Evolutionary conservation across 2,329 filamentous ascomycete genomes (phyloP).

Genomic region (Diplocarpon mali): DNA sequence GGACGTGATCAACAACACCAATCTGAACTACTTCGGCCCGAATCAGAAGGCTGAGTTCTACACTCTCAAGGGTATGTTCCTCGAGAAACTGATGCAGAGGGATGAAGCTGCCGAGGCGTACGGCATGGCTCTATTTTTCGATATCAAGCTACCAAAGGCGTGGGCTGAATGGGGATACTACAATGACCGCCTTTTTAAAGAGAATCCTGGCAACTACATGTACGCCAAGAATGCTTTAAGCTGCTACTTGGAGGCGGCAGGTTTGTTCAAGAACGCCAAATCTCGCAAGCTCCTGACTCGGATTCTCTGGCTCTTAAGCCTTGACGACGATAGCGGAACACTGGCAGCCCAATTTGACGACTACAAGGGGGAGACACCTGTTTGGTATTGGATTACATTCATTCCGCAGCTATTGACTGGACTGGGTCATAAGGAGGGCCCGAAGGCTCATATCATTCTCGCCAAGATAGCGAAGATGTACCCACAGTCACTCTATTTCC

Average conservation of each 20-base stretch:
- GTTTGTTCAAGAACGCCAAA: slow-evolving; percentile 94
- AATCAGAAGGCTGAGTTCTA: slow-evolving; percentile 99
- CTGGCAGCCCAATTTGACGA: slow-evolving; percentile 84
- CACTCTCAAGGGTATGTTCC: slow-evolving; percentile 98
- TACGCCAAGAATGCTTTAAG: slow-evolving; percentile 86
- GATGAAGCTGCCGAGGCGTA: slow-evolving; percentile 90
- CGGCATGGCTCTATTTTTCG: slow-evolving; percentile 89
- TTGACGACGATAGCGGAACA: slow-evolving; percentile 78
- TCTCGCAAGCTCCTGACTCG: slow-evolving; percentile 86
- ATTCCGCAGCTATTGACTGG: slow-evolving; percentile 93
- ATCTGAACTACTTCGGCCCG: slow-evolving; percentile 93
- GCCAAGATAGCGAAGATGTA: slow-evolving; percentile 92
- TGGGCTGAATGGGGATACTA: slow-evolving; percentile 99
- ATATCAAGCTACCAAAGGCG: slow-evolving; percentile 88
- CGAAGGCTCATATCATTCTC: slow-evolving; percentile 74
- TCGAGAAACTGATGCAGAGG: slow-evolving; percentile 84
- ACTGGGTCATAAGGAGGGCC: slow-evolving; percentile 81
- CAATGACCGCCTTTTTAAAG: slow-evolving; percentile 93
- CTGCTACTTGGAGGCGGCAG: slow-evolving; percentile 91
- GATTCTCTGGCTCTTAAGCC: slow-evolving; percentile 88
- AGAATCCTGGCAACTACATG: slow-evolving; percentile 69
- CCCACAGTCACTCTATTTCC: slow-evolving; percentile 92
- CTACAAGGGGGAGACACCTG: slow-evolving; percentile 93
- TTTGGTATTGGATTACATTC: slow-evolving; percentile 99
- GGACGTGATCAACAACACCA: slow-evolving; percentile 99